A percentile compares a stretch with the other conserved stretches of the same genome.
Conservation (phyloP, 1,284 basidiomycete species). For the Vanrija sp. region DNA sequence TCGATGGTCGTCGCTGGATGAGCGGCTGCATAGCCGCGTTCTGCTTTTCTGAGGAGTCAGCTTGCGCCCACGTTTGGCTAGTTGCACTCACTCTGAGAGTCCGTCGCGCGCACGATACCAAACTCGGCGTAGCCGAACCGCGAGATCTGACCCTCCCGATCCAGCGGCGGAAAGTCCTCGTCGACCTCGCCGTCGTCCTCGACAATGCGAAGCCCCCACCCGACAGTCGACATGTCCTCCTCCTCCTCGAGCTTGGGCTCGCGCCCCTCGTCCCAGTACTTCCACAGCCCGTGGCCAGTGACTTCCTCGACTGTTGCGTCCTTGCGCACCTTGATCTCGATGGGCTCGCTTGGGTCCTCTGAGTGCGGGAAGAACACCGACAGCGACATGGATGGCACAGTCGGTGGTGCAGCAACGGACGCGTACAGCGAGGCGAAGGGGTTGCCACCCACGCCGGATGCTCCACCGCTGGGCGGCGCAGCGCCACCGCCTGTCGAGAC, state of each 20-base stretch:
- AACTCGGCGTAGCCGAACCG: conserved; percentile 91
- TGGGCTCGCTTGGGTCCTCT: conserved; percentile 54
- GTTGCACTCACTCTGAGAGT: conserved; percentile 63
- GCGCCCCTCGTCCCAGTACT: conserved; percentile 84
- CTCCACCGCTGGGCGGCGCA: not conserved
- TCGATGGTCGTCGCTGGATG: conserved; percentile 40
- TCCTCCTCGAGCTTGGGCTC: conserved; percentile 63
- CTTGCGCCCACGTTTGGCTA: too few species aligned
- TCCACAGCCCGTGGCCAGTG: conserved; percentile 86
- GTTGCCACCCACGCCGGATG: conserved; percentile 22
- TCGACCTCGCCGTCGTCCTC: conserved; percentile 98
- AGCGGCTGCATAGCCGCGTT: conserved; percentile 63
- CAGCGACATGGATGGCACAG: conserved; percentile 55
- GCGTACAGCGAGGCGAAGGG: conserved; percentile 50
- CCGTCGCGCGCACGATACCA: conserved; percentile 69
- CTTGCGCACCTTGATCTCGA: conserved; percentile 64
- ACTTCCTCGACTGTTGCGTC: conserved; percentile 94
- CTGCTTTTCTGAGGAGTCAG: conserved; percentile 63
- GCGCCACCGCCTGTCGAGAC: conserved; percentile 20
- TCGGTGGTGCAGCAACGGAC: conserved; percentile 46
- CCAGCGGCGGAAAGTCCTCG: conserved; percentile 98
- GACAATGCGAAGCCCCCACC: conserved; percentile 92
- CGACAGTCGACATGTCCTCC: conserved; percentile 65
- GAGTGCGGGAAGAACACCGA: conserved; percentile 86
- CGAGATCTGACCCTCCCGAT: conserved; percentile 74